Conservation (phyloP, 1,284 basidiomycete genomes). For the Coniferiporia weirii region DNA sequence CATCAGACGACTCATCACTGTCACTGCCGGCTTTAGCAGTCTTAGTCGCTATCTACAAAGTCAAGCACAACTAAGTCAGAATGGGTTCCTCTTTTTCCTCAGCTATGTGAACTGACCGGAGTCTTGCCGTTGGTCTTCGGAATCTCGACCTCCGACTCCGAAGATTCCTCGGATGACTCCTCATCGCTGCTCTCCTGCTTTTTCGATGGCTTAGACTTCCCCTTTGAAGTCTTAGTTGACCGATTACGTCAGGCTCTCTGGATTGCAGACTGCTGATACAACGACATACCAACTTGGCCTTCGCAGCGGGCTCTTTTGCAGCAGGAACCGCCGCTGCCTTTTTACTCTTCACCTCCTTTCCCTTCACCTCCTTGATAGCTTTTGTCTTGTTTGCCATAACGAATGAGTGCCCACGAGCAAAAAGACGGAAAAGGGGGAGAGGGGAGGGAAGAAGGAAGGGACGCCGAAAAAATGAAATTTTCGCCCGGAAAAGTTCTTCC, state of each 20-base stretch:
- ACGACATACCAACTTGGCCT: constrained; percentile 26
- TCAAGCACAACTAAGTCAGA: too few species aligned
- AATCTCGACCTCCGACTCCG: constrained; percentile 25
- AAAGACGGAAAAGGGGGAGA: constrained; percentile 8
- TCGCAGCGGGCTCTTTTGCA: constrained; percentile 24
- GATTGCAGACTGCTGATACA: neutral
- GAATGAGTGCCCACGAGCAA: neutral
- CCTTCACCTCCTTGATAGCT: constrained; percentile 28
- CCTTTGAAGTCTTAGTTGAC: neutral
- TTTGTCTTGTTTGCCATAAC: constrained; percentile 36
- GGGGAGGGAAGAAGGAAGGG: constrained; percentile 16
- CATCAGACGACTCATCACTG: constrained; percentile 8
- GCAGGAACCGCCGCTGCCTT: constrained; percentile 19
- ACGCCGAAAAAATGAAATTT: constrained; percentile 15
- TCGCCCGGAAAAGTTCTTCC: neutral
- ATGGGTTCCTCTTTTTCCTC: too few species aligned
- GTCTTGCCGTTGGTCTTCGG: constrained; percentile 23
- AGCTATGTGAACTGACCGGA: too few species aligned
- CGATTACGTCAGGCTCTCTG: neutral
- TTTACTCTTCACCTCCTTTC: constrained; percentile 26
- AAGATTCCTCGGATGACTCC: constrained; percentile 26
- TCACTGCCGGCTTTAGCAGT: neutral
- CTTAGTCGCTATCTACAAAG: neutral
- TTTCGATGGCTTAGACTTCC: constrained; percentile 5
- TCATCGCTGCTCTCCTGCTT: constrained; percentile 16